Evolutionary conservation across 805 yeast genomes (phyloP).

Genomic region (Candida ortonii): DNA sequence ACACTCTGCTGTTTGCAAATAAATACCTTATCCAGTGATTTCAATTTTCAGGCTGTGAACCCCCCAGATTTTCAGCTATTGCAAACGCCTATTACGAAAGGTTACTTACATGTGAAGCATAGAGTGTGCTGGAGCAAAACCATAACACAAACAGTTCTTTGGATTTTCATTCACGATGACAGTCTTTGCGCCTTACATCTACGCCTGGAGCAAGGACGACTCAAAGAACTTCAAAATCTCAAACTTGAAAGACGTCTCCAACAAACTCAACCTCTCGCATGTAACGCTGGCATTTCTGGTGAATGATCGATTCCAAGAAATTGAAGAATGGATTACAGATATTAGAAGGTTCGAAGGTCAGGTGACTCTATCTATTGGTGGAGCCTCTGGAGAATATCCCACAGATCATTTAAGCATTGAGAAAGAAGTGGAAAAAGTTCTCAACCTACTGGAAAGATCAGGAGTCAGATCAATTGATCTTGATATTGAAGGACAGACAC

Average conservation of each 20-base stretch:
- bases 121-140: not conserved
- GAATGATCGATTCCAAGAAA: constrained; percentile 25
- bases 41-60: constrained; percentile 2
- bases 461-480: constrained; percentile 26
- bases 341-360: constrained; percentile 17
- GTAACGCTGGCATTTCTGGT: constrained; percentile 30
- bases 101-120: not conserved
- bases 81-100: too few relatives aligned
- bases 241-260: constrained; percentile 17
- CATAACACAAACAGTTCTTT: not conserved
- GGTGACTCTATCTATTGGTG: constrained; percentile 33
- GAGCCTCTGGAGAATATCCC: constrained; percentile 31
- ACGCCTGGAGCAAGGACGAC: constrained; percentile 29
- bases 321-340: constrained; percentile 26
- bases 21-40: too few relatives aligned
- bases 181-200: constrained; percentile 30
- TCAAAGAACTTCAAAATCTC: constrained; percentile 15
- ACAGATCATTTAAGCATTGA: constrained; percentile 7
- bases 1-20: too few relatives aligned
- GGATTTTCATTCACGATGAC: constrained; percentile 19
- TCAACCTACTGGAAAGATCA: constrained; percentile 13
- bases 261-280: constrained; percentile 12
- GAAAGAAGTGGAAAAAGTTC: constrained; percentile 17
- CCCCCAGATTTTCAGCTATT: too few relatives aligned
- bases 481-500: constrained; percentile 30